Conservation (phyloP, 2,329 filamentous ascomycete genomes). For the Sarocladiaceae sp. region DNA sequence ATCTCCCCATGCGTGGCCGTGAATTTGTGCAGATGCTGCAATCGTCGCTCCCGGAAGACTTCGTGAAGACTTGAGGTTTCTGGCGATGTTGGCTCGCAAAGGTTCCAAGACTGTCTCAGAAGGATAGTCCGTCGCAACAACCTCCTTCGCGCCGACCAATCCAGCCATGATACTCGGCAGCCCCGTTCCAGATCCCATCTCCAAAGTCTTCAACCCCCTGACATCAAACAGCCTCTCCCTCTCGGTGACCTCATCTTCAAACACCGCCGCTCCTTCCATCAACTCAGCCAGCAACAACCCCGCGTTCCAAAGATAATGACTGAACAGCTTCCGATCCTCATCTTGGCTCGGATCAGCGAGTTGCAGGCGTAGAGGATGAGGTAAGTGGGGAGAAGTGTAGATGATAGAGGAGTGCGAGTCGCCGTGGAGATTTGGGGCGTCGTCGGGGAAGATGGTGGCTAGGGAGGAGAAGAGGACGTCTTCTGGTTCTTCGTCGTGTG, state of each 20-base stretch:
- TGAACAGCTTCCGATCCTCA: constrained; percentile 56
- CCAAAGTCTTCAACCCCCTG: constrained; percentile 48
- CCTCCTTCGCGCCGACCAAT: constrained; percentile 42
- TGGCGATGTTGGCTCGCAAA: constrained; percentile 51
- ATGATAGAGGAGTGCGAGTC: constrained; percentile 53
- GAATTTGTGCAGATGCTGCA: constrained; percentile 33
- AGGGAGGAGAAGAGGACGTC: constrained; percentile 57
- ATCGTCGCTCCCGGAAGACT: constrained; percentile 25
- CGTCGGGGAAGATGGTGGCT: constrained; percentile 64
- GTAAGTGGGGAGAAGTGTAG: constrained; percentile 52
- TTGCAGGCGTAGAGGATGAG: constrained; percentile 37
- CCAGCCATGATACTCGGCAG: constrained; percentile 47
- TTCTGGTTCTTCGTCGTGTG: constrained; percentile 36
- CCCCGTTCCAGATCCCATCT: constrained; percentile 64
- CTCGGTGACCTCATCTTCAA: constrained; percentile 14
- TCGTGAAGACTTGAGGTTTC: constrained; percentile 38
- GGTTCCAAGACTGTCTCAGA: constrained; percentile 54
- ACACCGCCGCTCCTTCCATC: constrained; percentile 44
- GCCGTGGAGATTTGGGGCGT: constrained; percentile 63
- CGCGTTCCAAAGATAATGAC: constrained; percentile 72
- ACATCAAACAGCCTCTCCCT: constrained; percentile 38
- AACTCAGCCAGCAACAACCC: constrained; percentile 51
- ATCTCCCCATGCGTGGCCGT: constrained; percentile 64
- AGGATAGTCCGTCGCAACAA: constrained; percentile 66
- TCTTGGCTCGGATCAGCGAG: constrained; percentile 47